Evolutionary conservation across 2,329 filamentous ascomycete species (phyloP).

Genomic region (Ceratocystis harringtonii): DNA sequence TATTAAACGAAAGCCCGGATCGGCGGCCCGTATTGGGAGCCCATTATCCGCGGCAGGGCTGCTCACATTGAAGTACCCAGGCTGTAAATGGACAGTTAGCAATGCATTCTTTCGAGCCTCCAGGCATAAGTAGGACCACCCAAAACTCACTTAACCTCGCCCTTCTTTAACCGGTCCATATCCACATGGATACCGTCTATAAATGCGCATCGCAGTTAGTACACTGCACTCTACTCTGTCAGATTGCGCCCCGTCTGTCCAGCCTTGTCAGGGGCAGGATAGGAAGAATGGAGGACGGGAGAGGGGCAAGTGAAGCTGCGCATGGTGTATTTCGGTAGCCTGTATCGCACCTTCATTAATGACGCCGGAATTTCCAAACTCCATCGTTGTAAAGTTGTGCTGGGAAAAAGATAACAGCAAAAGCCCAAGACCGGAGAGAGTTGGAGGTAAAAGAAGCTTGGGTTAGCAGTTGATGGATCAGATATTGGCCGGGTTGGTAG

Average conservation of each 20-base stretch:
- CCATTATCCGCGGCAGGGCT: background rate
- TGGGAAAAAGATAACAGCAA: background rate
- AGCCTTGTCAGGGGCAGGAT: constrained; percentile 12
- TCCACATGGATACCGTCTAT: constrained; percentile 97
- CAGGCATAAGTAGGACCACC: background rate
- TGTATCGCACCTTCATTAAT: constrained; percentile 44
- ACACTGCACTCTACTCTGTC: background rate
- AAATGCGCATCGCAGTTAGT: constrained; percentile 18
- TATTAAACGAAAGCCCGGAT: background rate
- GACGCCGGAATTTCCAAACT: constrained; percentile 47
- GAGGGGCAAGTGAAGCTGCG: background rate
- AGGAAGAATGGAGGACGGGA: background rate
- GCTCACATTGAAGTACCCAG: constrained; percentile 92
- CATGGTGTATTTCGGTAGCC: background rate
- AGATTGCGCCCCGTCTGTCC: background rate
- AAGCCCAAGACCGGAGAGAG: background rate
- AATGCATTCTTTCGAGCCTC: background rate
- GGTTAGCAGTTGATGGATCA: background rate
- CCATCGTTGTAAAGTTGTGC: constrained; percentile 31
- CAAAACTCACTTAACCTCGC: constrained; percentile 81
- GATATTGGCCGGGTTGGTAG: background rate
- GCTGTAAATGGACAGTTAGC: constrained; percentile 36
- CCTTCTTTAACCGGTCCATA: constrained; percentile 97
- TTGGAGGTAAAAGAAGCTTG: background rate
- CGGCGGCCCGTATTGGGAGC: background rate